Evolutionary conservation across 345 rosid species (phyloP).

Genomic region (Salix arbutifolia): DNA sequence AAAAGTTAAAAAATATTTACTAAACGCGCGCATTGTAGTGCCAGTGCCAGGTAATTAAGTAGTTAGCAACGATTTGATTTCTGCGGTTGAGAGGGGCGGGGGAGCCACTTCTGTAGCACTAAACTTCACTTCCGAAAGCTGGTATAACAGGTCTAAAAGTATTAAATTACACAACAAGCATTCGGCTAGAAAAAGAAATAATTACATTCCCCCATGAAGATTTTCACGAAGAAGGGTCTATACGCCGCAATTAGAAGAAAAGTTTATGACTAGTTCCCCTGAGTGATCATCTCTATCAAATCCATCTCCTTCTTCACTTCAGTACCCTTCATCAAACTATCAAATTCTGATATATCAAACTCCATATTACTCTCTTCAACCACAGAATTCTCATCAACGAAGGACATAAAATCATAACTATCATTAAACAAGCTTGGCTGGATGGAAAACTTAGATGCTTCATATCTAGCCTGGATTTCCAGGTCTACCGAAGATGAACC

Average conservation of each 20-base stretch:
- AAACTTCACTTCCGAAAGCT: too few species aligned
- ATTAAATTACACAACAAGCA: too few species aligned
- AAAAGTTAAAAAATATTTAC: too few species aligned
- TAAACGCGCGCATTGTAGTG: too few species aligned
- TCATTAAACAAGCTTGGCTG: slow-evolving; percentile 6
- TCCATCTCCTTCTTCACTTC: slow-evolving; percentile 32
- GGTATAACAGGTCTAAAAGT: too few species aligned
- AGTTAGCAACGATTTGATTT: too few species aligned
- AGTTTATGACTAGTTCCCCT: not conserved
- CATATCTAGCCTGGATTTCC: not conserved
- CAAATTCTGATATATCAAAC: slow-evolving; percentile 16
- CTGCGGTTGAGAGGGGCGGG: too few species aligned
- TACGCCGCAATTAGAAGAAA: not conserved
- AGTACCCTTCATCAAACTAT: slow-evolving; percentile 4
- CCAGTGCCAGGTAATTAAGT: too few species aligned
- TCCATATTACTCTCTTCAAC: slow-evolving; percentile 16
- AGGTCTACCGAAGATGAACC: not conserved
- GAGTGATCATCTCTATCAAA: slow-evolving; percentile 36
- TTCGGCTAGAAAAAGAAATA: too few species aligned
- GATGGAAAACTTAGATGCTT: not conserved
- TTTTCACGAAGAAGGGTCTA: too few species aligned
- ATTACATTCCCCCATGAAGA: not conserved
- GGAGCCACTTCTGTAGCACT: too few species aligned
- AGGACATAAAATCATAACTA: slow-evolving; percentile 11
- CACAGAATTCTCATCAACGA: slow-evolving; percentile 17